A percentile compares a stretch with the other conserved stretches of the same genome.
These are phyloP conservation scores for Linnemannia zychae DNA, from an alignment of 192 early-diverging fungal species.

Conservation along the genomic window DNA sequence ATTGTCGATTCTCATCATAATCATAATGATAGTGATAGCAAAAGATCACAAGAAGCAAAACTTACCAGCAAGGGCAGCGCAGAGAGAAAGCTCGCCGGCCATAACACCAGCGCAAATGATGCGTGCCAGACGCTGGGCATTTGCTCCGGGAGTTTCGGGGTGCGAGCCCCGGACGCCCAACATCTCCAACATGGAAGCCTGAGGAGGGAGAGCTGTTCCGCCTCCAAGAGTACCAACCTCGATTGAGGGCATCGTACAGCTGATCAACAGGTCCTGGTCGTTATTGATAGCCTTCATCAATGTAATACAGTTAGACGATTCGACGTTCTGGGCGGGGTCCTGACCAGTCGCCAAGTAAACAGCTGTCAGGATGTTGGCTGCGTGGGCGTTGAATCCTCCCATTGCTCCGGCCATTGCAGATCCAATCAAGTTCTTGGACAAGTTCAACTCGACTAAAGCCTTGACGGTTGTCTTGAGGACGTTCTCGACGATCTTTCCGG, in stretches of 20 bases:
- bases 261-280: conserved; percentile 85
- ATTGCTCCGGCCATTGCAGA: conserved; percentile 94
- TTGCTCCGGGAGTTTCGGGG: conserved; percentile 80
- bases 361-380: conserved; percentile 93
- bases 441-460: conserved; percentile 84
- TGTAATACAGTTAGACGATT: conserved; percentile 93
- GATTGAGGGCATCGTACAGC: conserved; percentile 93
- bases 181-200: conserved; percentile 90
- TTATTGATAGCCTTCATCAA: conserved; percentile 90
- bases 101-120: conserved; percentile 91
- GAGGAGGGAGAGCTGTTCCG: conserved; percentile 86
- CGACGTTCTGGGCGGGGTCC: conserved; percentile 97
- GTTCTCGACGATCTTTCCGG: conserved; percentile 79
- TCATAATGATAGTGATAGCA: neutral
- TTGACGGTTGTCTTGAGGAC: conserved; percentile 91
- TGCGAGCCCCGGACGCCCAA: conserved; percentile 89
- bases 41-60: neutral
- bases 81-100: conserved; percentile 93
- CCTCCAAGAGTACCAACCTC: conserved; percentile 96
- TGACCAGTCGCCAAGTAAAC: conserved; percentile 94
- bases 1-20: neutral
- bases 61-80: conserved; percentile 80
- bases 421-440: conserved; percentile 92
- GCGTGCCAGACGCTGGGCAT: conserved; percentile 88
- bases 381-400: conserved; percentile 95